Evolutionary conservation across 2,329 filamentous ascomycete genomes (phyloP), one percentile per base, ranked within the genome.

Genomic region (Monosporascus sp.): DNA sequence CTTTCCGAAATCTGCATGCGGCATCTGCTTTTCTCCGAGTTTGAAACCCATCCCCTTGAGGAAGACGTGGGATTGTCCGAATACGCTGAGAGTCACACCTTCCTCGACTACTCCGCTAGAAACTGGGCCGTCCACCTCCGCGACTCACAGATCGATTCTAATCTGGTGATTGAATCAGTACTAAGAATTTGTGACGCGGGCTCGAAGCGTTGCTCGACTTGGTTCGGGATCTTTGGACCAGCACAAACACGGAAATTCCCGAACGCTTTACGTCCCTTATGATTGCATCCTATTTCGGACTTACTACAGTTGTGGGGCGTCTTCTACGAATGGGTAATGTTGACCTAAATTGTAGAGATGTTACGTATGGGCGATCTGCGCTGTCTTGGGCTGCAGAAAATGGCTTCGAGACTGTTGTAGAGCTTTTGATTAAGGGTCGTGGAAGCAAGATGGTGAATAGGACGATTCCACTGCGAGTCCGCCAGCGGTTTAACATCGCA

Each of bases 31-130:
- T 25, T 55, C 20, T 11, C 36, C 5, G 50, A 27, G 25, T 27
- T 27, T 27, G 25, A 27, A 27, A 27, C 25, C 25, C 25, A 27
- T 27, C 8, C 25, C 9, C 8, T 27, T 27, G 8, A 27, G 25
- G 2, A 2, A 27, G 25, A 27, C 25, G 2, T 27, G 25, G 25
- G 8, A 8, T 27, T 27, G 25, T 27, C 25, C 25, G 7, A 27
- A 27, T 27, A 27, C 25, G 25, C 25, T 27, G 25, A 27, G 2
- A 27, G 25, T 9, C 25, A 27, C 25, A 38, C 0, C 37, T 43
- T 60, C 15, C n/a, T 57, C 5, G 37, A 54, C n/a, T 60, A 60
- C n/a, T 46, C 58, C 7, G 53, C 49, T 3, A 48, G 24, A 7
- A 31, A 52, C 25, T 59, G 57, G 58, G 24, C 37, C 14, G 7